Base-by-base conservation (phyloP, 1,284 basidiomycete species). In the Anthracocystis walkeri region DNA sequence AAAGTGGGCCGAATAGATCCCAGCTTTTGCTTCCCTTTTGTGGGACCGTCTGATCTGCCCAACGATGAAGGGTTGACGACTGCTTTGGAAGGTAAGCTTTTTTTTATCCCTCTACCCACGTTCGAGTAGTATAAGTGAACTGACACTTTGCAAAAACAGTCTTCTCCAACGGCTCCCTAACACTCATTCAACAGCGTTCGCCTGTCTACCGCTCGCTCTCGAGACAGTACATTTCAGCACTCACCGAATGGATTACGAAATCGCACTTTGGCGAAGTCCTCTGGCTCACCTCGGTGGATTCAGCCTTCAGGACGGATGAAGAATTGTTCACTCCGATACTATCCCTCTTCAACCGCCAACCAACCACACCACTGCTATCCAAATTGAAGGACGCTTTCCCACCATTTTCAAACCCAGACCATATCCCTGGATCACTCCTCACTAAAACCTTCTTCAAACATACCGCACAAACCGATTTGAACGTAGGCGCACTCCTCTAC, bases 121-220 rank as follows among this genome's bases (percentile, higher is more conserved):
- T n/a, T 23, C 11, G 21, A 21, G 23, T 25, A 14, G 1, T 8
- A 18, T 16, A 23, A 27, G 31, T 10, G 21, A 23, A 42, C 10
- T 33, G 1, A 16, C 27, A 18, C 18, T 18, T 25, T 7, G 46
- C 21, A 20, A 49, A 18, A 6, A 31, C 60, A 72, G 70, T 76
- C n/a, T 80, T 70, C 52, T 54, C 53, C 18, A 72, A 70, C 27
- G 51, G 57, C 8, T 16, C 18, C 5, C 35, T 81, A 8, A 73
- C 72, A 5, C 53, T 82, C 25, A 58, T 83, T 10, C 82, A 83
- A 45, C 82, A 82, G 58, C 68, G 80, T 11, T 70, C 72, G 29
- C 81, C 82, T 11, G 78, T 80, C 5, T 60, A 78, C 52, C 75
- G 21, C 41, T 55, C 25, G 38, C 46, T 7, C 21, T 4, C n/a